Percentiles rank a stretch among this genome's conserved stretches.
These are phyloP conservation scores for Yamadazyma diddensiae DNA, from an alignment of 1,139 yeast genomes.

Conservation along the genomic window DNA sequence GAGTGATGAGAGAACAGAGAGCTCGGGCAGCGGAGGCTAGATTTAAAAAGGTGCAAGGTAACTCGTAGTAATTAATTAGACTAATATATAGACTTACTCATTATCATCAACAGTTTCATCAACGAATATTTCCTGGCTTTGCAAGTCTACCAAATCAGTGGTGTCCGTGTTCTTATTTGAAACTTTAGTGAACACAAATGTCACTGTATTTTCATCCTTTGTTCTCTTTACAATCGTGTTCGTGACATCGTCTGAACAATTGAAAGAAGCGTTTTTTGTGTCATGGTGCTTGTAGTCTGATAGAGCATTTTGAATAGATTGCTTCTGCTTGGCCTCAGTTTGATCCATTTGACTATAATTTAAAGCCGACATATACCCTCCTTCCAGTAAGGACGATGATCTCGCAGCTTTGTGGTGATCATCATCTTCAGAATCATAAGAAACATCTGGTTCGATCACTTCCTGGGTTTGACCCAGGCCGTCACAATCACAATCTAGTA, in stretches of 20 bases:
- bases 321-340: slow-evolving; percentile 26
- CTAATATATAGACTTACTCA: background rate
- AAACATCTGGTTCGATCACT: background rate
- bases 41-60: slow-evolving; percentile 26
- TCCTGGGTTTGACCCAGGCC: slow-evolving; percentile 41
- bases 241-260: slow-evolving; percentile 11
- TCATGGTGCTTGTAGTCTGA: slow-evolving; percentile 61
- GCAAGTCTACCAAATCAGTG: background rate
- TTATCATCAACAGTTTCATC: background rate
- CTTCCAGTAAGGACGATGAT: slow-evolving; percentile 2
- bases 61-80: background rate
- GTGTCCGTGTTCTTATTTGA: slow-evolving; percentile 7
- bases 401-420: background rate
- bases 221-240: slow-evolving; percentile 9
- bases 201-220: slow-evolving; percentile 7
- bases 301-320: slow-evolving; percentile 54
- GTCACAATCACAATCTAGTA: slow-evolving; percentile 68
- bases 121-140: background rate
- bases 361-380: slow-evolving; percentile 53
- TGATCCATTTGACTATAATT: slow-evolving; percentile 39
- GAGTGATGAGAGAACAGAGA: slow-evolving; percentile 87
- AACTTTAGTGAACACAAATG: slow-evolving; percentile 15
- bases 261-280: slow-evolving; percentile 24
- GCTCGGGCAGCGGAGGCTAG: slow-evolving; percentile 98
- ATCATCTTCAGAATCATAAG: slow-evolving; percentile 10